These are phyloP conservation scores for Mayamaea pseudoterrestris DNA, from an alignment of 108 stramenopile species.

Conservation along the genomic window DNA sequence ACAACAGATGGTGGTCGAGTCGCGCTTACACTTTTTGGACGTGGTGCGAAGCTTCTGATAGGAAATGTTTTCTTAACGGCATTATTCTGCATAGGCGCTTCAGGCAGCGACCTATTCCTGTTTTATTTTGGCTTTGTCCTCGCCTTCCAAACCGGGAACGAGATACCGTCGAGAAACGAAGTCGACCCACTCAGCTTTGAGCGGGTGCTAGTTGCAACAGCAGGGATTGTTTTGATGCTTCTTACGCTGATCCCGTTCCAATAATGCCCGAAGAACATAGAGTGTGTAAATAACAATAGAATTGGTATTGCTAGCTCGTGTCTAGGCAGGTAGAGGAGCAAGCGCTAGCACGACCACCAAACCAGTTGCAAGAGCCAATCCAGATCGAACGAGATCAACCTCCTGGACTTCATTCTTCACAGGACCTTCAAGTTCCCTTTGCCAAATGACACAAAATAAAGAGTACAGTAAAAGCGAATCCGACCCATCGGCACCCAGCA, in stretches of 20 bases:
- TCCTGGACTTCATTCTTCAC: constrained; percentile 57
- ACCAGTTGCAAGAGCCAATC: background rate
- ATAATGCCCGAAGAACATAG: no score
- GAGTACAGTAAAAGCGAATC: constrained; percentile 40
- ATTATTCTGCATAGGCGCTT: constrained; percentile 32
- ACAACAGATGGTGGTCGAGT: constrained; percentile 78
- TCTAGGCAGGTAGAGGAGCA: no score
- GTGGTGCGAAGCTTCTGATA: constrained; percentile 37
- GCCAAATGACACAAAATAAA: constrained; percentile 39
- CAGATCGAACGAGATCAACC: constrained; percentile 14
- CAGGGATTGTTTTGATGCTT: constrained; percentile 40
- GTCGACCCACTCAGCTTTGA: constrained; percentile 45
- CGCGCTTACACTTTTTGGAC: constrained; percentile 55
- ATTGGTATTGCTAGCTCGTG: no score
- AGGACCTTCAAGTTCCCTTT: constrained; percentile 55
- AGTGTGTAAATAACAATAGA: no score
- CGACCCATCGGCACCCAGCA: constrained; percentile 48
- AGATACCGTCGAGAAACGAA: constrained; percentile 71
- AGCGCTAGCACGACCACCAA: no score
- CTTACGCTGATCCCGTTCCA: constrained; percentile 64
- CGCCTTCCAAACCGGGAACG: constrained; percentile 61
- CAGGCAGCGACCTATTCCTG: constrained; percentile 54
- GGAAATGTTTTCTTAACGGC: constrained; percentile 29
- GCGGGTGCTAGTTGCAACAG: constrained; percentile 36
- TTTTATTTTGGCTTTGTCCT: constrained; percentile 64